These are phyloP conservation scores for Vaccinium vitisidaea DNA, from an alignment of 148 eudicot genomes.

Conservation along the genomic window DNA sequence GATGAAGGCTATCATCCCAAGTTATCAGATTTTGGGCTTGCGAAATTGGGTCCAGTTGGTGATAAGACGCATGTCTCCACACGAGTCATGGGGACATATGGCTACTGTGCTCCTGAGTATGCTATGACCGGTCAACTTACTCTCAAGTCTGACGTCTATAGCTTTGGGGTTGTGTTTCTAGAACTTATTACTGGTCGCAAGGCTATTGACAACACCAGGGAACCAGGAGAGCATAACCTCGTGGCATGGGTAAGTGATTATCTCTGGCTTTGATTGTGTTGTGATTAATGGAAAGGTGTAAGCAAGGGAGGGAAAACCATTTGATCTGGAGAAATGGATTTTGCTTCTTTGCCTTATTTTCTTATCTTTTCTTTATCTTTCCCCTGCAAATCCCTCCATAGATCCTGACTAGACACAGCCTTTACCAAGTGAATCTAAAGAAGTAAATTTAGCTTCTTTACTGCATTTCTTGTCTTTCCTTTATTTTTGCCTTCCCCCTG, in stretches of 20 bases:
- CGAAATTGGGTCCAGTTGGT: conserved; percentile 95
- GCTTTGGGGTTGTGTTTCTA: conserved; percentile 96
- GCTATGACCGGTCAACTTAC: conserved; percentile 99
- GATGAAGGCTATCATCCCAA: conserved; percentile 92
- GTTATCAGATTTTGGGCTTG: conserved; percentile 94
- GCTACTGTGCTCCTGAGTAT: conserved; percentile 98
- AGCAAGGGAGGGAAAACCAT: background rate
- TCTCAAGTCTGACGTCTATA: conserved; percentile 91
- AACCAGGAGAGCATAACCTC: conserved; percentile 91
- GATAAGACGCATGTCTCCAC: conserved; percentile 99
- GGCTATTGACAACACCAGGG: conserved; percentile 77
- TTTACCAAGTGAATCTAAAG: too few species aligned
- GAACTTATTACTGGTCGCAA: conserved; percentile 96
- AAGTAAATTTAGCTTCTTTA: background rate
- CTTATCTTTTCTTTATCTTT: too few species aligned
- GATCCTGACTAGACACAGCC: too few species aligned
- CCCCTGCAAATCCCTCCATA: background rate
- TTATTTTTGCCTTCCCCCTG: too few species aligned
- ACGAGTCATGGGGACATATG: conserved; percentile 97
- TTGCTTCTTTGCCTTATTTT: conserved; percentile 35
- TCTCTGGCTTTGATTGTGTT: background rate
- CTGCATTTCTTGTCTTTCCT: too few species aligned
- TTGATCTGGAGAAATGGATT: conserved; percentile 25
- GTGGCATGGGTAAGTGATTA: conserved; percentile 89
- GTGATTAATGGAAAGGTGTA: background rate